phyloP scores from a whole-genome alignment of 129 eudicot species.

The Apium graveolens region DNA sequence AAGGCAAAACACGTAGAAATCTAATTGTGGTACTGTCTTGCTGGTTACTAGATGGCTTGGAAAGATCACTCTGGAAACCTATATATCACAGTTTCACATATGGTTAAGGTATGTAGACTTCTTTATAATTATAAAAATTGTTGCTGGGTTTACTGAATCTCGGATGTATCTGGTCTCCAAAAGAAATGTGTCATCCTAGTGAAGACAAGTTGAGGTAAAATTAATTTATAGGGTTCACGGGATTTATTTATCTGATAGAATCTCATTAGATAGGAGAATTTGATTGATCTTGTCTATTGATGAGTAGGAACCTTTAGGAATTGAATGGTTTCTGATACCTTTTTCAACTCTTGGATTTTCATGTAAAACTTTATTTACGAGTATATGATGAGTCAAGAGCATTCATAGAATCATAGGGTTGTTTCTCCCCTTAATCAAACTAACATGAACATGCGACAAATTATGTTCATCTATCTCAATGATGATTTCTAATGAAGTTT shows the following conservation, averaged over 20 bases:
- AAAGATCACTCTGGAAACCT: constrained; percentile 83
- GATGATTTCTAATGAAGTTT: not conserved
- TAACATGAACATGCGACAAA: not conserved
- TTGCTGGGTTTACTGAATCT: not conserved
- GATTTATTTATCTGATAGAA: not conserved
- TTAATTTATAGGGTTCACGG: not conserved
- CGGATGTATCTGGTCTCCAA: not conserved
- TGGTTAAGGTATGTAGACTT: constrained; percentile 64
- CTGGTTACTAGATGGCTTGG: constrained; percentile 66
- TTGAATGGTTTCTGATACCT: not conserved
- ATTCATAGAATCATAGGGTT: not conserved
- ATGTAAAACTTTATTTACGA: not conserved
- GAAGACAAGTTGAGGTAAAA: not conserved
- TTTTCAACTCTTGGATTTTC: not conserved
- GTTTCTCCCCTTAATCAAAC: not conserved
- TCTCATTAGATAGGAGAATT: not conserved
- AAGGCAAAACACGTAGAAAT: not conserved
- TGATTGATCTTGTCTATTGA: not conserved
- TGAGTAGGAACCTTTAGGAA: not conserved
- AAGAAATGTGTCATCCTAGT: not conserved
- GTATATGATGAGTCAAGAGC: not conserved
- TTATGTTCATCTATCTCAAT: not conserved
- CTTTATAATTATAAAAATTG: not conserved
- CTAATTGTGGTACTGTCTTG: not conserved
- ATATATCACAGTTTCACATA: constrained; percentile 85